phyloP scores from a whole-genome alignment of 2,329 filamentous ascomycete species.

The Westerdykella ornata region DNA sequence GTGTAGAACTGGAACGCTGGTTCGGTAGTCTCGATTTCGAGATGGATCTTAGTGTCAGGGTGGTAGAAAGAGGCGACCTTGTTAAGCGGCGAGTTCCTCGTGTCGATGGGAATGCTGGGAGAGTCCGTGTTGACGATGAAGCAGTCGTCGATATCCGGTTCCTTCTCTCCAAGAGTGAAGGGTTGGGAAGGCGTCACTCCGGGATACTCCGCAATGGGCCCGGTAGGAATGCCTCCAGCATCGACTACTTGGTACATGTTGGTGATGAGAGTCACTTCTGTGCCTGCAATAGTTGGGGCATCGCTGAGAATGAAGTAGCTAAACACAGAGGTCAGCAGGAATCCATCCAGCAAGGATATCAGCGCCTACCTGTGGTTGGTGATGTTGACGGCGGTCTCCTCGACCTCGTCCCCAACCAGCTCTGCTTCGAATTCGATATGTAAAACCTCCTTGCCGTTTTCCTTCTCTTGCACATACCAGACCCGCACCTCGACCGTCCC shows the following conservation, averaged over 20 bases:
- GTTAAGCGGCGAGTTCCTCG: constrained; percentile 52
- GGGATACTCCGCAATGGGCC: constrained; percentile 58
- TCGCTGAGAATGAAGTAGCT: constrained; percentile 64
- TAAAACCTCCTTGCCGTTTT: constrained; percentile 64
- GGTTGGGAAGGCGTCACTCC: constrained; percentile 57
- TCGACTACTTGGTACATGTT: constrained; percentile 68
- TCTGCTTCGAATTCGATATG: constrained; percentile 87
- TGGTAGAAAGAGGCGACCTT: constrained; percentile 68
- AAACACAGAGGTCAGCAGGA: constrained; percentile 1
- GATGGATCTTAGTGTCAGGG: constrained; percentile 65
- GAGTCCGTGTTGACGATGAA: constrained; percentile 69
- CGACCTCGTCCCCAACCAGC: constrained; percentile 63
- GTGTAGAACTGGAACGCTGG: constrained; percentile 97
- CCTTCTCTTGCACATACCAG: constrained; percentile 69
- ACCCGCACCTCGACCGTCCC: constrained; percentile 73
- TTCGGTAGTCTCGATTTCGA: constrained; percentile 86
- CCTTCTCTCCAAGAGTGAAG: constrained; percentile 64
- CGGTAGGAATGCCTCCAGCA: constrained; percentile 64
- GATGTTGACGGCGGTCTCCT: constrained; percentile 88
- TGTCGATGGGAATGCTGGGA: constrained; percentile 45
- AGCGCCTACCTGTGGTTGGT: constrained; percentile 80
- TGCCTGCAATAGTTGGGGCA: constrained; percentile 55
- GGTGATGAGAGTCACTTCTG: constrained; percentile 53
- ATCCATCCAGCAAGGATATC: not conserved
- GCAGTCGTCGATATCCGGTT: constrained; percentile 82